Evolutionary conservation across 2,329 filamentous ascomycete species (phyloP).

Genomic region (Xylaria sp.): DNA sequence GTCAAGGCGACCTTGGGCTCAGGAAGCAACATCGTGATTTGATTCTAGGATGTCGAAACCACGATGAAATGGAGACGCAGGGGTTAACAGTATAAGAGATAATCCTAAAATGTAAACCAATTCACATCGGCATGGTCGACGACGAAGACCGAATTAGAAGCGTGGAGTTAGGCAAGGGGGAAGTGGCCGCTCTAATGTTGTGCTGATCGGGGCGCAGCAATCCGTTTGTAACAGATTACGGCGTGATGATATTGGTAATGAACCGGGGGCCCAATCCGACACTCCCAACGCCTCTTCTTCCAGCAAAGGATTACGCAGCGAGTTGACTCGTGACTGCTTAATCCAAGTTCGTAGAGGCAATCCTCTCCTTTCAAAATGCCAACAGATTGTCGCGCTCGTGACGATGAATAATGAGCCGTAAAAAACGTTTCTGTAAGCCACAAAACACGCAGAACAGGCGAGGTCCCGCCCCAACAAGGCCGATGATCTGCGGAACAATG

Average conservation of each 20-base stretch:
- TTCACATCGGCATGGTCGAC: constrained; percentile 45
- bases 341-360: constrained; percentile 1
- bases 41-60: constrained; percentile 21
- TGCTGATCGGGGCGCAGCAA: constrained; percentile 40
- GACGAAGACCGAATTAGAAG: constrained; percentile 19
- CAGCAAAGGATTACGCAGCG: constrained; percentile 7
- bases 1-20: constrained; percentile 75
- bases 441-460: constrained; percentile 39
- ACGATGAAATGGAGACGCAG: constrained; percentile 12
- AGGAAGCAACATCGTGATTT: constrained; percentile 73
- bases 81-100: constrained; percentile 32
- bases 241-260: constrained; percentile 9
- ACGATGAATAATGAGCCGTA: constrained; percentile 21
- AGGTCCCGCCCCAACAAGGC: constrained; percentile 51
- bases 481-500: constrained; percentile 54
- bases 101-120: constrained; percentile 33
- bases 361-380: constrained; percentile 7
- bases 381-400: constrained; percentile 16
- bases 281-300: constrained; percentile 8
- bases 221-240: constrained; percentile 33
- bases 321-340: constrained; percentile 9
- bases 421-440: constrained; percentile 34
- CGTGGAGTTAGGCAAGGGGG: not conserved
- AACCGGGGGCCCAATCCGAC: constrained; percentile 14
- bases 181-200: constrained; percentile 20